phyloP scores from a whole-genome alignment of 257 asterid genomes.

The Sherardia arvensis region DNA sequence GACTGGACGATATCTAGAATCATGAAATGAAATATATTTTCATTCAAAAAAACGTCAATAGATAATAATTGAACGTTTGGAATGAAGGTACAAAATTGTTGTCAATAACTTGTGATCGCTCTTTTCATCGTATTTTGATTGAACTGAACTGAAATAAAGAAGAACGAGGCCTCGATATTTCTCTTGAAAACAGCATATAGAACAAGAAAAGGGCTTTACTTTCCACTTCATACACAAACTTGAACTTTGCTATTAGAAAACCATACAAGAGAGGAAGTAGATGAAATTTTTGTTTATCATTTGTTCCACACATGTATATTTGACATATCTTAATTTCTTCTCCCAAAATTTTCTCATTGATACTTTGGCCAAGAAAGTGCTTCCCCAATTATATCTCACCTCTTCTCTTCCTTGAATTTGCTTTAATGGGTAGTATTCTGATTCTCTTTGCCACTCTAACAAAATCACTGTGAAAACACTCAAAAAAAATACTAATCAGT shows the following conservation, averaged over 20 bases:
- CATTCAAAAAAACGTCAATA: too few relatives aligned
- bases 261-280: background rate
- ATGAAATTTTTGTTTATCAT: background rate
- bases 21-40: too few relatives aligned
- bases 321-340: background rate
- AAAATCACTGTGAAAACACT: slow-evolving; percentile 44
- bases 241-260: background rate
- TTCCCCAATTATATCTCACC: slow-evolving; percentile 13
- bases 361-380: background rate
- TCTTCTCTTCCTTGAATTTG: slow-evolving; percentile 39
- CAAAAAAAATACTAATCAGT: background rate
- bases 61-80: too few relatives aligned
- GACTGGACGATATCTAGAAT: too few relatives aligned
- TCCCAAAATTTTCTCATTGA: background rate
- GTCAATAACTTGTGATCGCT: too few relatives aligned
- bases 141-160: too few relatives aligned
- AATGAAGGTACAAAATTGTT: too few relatives aligned
- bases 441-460: slow-evolving; percentile 74
- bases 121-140: too few relatives aligned
- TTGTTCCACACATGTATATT: background rate
- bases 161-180: too few relatives aligned
- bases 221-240: background rate
- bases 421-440: slow-evolving; percentile 60
- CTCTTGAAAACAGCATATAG: background rate
- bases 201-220: background rate